Conservation (phyloP, 257 asterid species). For the Solanum habrochaites region DNA sequence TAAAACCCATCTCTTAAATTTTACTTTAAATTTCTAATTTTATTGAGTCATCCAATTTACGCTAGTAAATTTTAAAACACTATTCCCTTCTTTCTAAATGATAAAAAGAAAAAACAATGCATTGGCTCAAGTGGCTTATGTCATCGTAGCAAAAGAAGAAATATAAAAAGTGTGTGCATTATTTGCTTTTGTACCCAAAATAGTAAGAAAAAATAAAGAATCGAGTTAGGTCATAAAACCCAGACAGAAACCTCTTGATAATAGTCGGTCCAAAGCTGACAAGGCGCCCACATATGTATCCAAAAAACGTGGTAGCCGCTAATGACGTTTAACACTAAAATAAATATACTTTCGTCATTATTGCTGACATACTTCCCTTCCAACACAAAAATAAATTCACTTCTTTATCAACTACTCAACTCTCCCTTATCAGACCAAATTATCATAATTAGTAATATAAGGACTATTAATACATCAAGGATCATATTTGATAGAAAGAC, state of each 20-base stretch:
- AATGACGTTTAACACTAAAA: not conserved
- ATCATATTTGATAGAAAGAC: no score
- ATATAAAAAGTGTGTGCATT: not conserved
- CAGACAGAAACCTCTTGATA: not conserved
- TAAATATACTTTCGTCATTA: not conserved
- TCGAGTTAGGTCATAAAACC: not conserved
- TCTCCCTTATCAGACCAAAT: not conserved
- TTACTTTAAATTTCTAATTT: no score
- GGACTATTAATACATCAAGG: no score
- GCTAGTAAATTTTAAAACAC: not conserved
- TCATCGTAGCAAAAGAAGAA: not conserved
- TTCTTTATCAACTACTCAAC: not conserved
- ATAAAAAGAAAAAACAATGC: not conserved
- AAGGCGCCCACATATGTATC: not conserved
- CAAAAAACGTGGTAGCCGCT: not conserved
- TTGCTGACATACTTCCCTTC: not conserved
- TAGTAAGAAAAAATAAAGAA: not conserved
- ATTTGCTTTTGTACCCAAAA: not conserved
- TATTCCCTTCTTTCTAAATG: not conserved
- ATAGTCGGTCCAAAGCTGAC: not conserved
- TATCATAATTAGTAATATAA: no score
- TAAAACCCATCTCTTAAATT: no score
- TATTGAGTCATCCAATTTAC: no score
- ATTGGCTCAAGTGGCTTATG: not conserved
- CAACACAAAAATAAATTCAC: not conserved